These are phyloP conservation scores for Eucalyptus erythrocorys DNA, from an alignment of 345 rosid species.

Conservation along the genomic window DNA sequence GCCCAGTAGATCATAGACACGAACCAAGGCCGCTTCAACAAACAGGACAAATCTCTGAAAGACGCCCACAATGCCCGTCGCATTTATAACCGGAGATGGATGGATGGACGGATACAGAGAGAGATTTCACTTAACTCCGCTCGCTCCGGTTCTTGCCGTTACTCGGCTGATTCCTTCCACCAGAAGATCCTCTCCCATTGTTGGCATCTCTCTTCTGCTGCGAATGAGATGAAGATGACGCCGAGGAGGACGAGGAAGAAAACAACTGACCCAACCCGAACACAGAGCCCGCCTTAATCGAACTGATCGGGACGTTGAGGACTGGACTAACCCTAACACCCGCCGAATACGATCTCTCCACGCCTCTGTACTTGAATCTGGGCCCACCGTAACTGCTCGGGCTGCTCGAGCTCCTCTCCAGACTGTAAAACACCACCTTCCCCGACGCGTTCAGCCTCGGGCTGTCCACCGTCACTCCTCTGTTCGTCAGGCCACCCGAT, in stretches of 20 bases:
- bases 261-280: slow-evolving; percentile 48
- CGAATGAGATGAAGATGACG: neutral
- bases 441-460: slow-evolving; percentile 95
- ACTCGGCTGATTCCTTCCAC: neutral
- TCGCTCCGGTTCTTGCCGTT: neutral
- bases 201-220: slow-evolving; percentile 17
- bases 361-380: slow-evolving; percentile 59
- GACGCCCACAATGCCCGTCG: neutral
- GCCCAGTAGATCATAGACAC: neutral
- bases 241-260: slow-evolving; percentile 18
- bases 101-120: neutral
- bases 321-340: slow-evolving; percentile 61
- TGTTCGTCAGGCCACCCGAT: slow-evolving; percentile 18
- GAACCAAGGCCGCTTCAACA: neutral
- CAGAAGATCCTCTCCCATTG: neutral
- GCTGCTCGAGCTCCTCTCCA: slow-evolving; percentile 95
- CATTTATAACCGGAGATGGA: neutral
- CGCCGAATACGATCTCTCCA: slow-evolving; percentile 91
- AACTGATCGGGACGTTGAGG: slow-evolving; percentile 52
- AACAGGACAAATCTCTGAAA: neutral
- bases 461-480: slow-evolving; percentile 75
- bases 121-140: neutral
- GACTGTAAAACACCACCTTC: slow-evolving; percentile 77
- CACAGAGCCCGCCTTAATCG: slow-evolving; percentile 27
- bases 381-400: slow-evolving; percentile 85